Evolutionary conservation across 208 protist species (phyloP).

Genomic region (Herpetomonas tarakana): DNA sequence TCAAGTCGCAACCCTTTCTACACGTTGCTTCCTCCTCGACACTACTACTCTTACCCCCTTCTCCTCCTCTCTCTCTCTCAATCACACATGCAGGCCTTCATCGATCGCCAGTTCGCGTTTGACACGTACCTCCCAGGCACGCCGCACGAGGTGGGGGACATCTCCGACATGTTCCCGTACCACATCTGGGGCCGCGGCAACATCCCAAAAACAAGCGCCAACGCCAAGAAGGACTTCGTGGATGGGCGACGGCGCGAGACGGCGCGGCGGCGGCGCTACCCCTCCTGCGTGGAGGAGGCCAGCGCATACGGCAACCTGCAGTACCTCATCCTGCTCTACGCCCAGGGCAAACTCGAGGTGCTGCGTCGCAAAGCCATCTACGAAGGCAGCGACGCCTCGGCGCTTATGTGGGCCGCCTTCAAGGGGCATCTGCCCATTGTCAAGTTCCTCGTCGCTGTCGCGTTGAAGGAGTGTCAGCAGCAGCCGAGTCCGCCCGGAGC

Average conservation of each 20-base stretch:
- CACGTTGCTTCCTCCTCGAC: too few species aligned
- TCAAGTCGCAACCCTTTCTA: too few species aligned
- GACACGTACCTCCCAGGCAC: slow-evolving; percentile 64
- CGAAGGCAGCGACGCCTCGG: slow-evolving; percentile 50
- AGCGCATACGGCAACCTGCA: slow-evolving; percentile 62
- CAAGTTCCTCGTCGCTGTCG: slow-evolving; percentile 49
- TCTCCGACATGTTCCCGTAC: slow-evolving; percentile 38
- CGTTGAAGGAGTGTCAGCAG: neutral
- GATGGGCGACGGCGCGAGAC: slow-evolving; percentile 11
- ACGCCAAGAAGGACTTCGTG: slow-evolving; percentile 3
- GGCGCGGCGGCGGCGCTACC: slow-evolving; percentile 30
- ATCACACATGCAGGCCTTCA: slow-evolving; percentile 12
- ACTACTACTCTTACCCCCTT: too few species aligned
- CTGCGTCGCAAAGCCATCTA: slow-evolving; percentile 22
- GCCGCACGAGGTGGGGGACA: slow-evolving; percentile 13
- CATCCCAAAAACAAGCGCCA: neutral
- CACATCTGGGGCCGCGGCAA: slow-evolving; percentile 21
- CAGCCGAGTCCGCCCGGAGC: too few species aligned
- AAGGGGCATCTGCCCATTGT: slow-evolving; percentile 55
- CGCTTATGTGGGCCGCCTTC: slow-evolving; percentile 72
- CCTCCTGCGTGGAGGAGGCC: slow-evolving; percentile 55
- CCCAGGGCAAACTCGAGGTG: slow-evolving; percentile 48
- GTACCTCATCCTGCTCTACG: slow-evolving; percentile 44
- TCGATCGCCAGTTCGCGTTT: slow-evolving; percentile 37
- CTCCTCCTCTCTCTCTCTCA: neutral